Evolutionary conservation across 192 early-diverging fungal genomes (phyloP).

Genomic region (Backusella liffmaniae): DNA sequence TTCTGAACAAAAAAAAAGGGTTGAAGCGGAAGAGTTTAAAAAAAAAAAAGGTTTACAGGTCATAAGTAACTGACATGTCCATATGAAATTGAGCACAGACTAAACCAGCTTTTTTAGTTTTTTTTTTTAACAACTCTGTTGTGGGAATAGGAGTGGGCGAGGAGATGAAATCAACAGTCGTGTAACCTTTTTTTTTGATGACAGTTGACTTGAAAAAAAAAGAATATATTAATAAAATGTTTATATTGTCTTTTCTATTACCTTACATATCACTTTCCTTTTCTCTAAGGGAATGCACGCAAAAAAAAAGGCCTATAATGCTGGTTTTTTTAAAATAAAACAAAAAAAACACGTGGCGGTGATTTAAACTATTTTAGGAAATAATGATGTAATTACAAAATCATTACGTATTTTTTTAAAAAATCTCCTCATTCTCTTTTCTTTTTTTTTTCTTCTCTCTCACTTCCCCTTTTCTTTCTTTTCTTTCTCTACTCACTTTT

Average conservation of each 20-base stretch:
- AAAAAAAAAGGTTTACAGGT: background rate
- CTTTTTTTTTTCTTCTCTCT: background rate
- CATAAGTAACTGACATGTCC: background rate
- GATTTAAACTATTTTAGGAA: background rate
- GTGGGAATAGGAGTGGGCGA: background rate
- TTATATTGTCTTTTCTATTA: background rate
- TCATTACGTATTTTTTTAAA: conserved; percentile 6
- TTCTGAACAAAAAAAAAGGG: background rate
- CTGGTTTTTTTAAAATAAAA: background rate
- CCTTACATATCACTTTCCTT: background rate
- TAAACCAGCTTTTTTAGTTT: background rate
- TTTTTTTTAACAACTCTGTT: background rate
- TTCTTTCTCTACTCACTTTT: background rate
- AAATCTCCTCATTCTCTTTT: background rate
- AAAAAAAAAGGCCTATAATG: background rate
- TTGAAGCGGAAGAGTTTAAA: background rate
- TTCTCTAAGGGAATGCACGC: background rate
- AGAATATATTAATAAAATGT: background rate
- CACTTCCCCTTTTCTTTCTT: background rate
- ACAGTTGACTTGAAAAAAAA: conserved; percentile 6
- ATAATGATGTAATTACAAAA: conserved; percentile 2
- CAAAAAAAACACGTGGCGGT: background rate
- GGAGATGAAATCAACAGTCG: background rate
- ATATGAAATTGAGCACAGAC: conserved; percentile 6
- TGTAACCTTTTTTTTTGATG: background rate